A percentile compares a stretch with the other conserved stretches of the same genome.
phyloP scores from a whole-genome alignment of 2,329 filamentous ascomycete genomes.

The Furcasterigmium furcatum region DNA sequence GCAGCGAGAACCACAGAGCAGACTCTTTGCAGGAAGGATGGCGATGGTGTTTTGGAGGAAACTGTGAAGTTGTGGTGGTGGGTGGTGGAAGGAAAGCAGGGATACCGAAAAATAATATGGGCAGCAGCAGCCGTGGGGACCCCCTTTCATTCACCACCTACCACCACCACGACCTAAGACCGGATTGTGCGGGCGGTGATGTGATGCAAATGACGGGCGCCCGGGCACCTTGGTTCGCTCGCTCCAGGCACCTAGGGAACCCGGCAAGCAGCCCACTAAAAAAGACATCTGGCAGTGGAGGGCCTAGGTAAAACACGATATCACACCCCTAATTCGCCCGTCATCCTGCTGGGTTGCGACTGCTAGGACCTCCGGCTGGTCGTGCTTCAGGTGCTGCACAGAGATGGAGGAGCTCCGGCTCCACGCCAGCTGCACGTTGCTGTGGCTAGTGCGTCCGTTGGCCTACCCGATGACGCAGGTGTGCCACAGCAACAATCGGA shows the following conservation, averaged over 20 bases:
- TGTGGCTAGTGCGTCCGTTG: conserved; percentile 14
- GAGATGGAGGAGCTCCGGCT: conserved; percentile 2
- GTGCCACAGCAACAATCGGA: conserved; percentile 14
- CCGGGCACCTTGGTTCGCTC: too few species aligned
- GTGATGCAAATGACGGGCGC: conserved; percentile 4
- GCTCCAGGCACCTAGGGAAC: too few species aligned
- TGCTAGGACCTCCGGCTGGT: background rate
- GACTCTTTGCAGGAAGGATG: background rate
- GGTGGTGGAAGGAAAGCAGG: background rate
- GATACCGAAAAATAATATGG: background rate
- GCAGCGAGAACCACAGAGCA: background rate
- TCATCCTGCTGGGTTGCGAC: too few species aligned
- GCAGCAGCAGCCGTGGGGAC: too few species aligned
- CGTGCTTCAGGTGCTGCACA: background rate
- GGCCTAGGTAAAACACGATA: background rate
- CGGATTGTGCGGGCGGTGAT: conserved; percentile 1
- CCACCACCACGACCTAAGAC: too few species aligned
- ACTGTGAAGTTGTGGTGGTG: background rate
- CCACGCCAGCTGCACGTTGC: background rate
- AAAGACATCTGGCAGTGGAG: background rate
- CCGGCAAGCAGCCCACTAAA: too few species aligned
- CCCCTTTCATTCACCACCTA: too few species aligned
- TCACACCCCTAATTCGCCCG: too few species aligned
- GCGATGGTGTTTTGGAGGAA: background rate
- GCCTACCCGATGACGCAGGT: conserved; percentile 13